Conservation (phyloP, 306 rosid species). For the Mimosa bimucronata region DNA sequence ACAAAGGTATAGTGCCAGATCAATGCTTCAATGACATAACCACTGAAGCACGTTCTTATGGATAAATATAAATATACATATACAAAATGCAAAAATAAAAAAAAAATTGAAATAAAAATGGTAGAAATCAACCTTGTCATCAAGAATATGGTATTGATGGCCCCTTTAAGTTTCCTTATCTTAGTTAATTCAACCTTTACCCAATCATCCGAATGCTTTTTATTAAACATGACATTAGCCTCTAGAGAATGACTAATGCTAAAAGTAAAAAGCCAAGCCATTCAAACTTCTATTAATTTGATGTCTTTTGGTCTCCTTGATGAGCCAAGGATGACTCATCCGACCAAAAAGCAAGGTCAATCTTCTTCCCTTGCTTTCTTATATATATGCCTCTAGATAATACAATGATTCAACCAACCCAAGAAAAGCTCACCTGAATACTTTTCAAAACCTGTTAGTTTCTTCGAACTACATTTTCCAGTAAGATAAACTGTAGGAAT, state of each 20-base stretch:
- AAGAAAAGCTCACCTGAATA: not conserved
- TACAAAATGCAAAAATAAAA: not conserved
- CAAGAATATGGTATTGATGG: not conserved
- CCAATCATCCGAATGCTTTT: not conserved
- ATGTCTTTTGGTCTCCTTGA: conserved; percentile 33
- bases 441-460: not conserved
- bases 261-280: conserved; percentile 41
- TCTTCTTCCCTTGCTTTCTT: conserved; percentile 16
- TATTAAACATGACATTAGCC: conserved; percentile 17
- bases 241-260: conserved; percentile 22
- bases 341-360: conserved; percentile 26
- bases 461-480: not conserved
- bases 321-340: conserved; percentile 46
- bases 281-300: conserved; percentile 8
- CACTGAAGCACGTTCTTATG: conserved; percentile 11
- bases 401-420: conserved; percentile 17
- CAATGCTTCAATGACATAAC: conserved; percentile 3
- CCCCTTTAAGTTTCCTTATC: conserved; percentile 13
- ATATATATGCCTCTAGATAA: not conserved
- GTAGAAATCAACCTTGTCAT: not conserved
- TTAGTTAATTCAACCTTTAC: not conserved
- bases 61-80: conserved; percentile 21
- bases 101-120: not conserved
- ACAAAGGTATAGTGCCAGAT: not conserved
- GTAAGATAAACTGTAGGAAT: conserved; percentile 19